Percentiles rank a stretch among this genome's conserved stretches.
phyloP scores from a whole-genome alignment of 108 stramenopile species.

The Cyclotella sp. region DNA sequence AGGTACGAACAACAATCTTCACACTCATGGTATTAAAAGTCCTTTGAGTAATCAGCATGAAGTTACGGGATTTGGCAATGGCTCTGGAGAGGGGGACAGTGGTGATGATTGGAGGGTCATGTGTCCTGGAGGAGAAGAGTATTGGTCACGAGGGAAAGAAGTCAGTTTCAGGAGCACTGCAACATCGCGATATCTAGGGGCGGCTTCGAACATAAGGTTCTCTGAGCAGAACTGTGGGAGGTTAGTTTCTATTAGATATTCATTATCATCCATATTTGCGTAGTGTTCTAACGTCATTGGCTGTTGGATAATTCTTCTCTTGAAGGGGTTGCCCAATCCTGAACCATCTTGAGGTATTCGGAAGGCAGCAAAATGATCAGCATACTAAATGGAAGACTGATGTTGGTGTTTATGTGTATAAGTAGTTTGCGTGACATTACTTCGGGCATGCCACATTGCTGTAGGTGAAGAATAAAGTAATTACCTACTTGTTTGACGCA shows the following conservation, averaged over 20 bases:
- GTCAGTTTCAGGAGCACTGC: conserved; percentile 69
- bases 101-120: conserved; percentile 85
- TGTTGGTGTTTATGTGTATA: conserved; percentile 71
- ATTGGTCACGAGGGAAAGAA: conserved; percentile 64
- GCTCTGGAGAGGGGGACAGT: conserved; percentile 74
- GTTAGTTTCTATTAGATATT: not conserved
- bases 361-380: conserved; percentile 61
- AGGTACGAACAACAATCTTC: conserved; percentile 69
- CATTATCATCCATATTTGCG: not conserved
- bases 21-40: conserved; percentile 69
- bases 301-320: not conserved
- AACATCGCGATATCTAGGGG: conserved; percentile 65
- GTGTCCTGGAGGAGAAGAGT: conserved; percentile 41
- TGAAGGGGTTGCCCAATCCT: conserved; percentile 77
- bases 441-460: no score
- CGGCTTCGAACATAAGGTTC: conserved; percentile 64
- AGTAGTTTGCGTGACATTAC: conserved; percentile 30
- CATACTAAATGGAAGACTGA: conserved; percentile 67
- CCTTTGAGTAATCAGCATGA: conserved; percentile 83
- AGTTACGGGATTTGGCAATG: conserved; percentile 77
- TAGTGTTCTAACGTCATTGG: not conserved
- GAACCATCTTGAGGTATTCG: conserved; percentile 83
- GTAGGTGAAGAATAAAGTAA: no score
- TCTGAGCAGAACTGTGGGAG: conserved; percentile 77
- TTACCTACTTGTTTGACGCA: no score